Evolutionary conservation across 257 asterid species (phyloP).

Genomic region (Echites panduratus): DNA sequence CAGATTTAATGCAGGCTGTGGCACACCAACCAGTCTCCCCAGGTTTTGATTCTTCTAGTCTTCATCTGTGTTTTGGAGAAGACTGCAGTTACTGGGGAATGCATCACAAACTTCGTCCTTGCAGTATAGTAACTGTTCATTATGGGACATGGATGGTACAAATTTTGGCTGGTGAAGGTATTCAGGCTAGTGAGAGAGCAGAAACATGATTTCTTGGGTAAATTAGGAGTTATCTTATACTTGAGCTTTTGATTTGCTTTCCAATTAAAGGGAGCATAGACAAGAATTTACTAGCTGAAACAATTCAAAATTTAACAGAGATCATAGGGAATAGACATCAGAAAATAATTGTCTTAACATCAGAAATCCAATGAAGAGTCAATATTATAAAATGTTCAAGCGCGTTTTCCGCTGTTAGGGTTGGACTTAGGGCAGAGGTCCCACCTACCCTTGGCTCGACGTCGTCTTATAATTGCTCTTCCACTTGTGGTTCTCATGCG

Average conservation of each 20-base stretch:
- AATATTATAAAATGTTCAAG: slow-evolving; percentile 28
- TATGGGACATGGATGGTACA: too few relatives aligned
- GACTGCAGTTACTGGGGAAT: not conserved
- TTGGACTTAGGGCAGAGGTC: slow-evolving; percentile 73
- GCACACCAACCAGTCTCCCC: slow-evolving; percentile 17
- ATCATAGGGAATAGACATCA: slow-evolving; percentile 4
- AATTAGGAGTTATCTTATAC: not conserved
- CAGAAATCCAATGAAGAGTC: slow-evolving; percentile 16
- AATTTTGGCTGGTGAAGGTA: too few relatives aligned
- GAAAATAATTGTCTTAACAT: slow-evolving; percentile 21
- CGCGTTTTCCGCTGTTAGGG: slow-evolving; percentile 70
- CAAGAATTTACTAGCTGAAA: not conserved
- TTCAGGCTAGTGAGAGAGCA: too few relatives aligned
- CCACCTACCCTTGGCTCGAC: slow-evolving; percentile 93
- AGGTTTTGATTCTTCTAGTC: not conserved
- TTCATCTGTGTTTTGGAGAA: not conserved
- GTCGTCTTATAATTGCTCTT: slow-evolving; percentile 57
- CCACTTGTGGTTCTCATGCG: slow-evolving; percentile 94
- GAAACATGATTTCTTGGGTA: not conserved
- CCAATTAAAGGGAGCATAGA: not conserved
- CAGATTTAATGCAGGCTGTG: slow-evolving; percentile 21
- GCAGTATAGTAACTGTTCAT: not conserved
- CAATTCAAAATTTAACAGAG: not conserved
- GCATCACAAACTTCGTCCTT: not conserved
- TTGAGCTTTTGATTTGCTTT: not conserved